Evolutionary conservation across 73 alveolate genomes (phyloP).

Genomic region (Tetrahymena malaccensis): DNA sequence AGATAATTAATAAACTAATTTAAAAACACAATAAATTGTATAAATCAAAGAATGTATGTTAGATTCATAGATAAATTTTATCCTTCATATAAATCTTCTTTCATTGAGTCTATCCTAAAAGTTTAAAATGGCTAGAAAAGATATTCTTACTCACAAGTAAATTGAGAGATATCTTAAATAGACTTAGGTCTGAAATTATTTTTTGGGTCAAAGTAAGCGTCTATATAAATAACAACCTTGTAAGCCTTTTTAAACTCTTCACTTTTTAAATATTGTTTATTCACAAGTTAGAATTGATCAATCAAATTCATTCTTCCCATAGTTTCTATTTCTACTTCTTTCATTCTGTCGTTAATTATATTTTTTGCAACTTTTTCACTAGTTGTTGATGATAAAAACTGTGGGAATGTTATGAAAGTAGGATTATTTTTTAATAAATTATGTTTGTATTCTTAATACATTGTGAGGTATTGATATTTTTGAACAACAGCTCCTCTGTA

Average conservation of each 20-base stretch:
- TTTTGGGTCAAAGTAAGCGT: neutral
- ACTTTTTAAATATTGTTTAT: neutral
- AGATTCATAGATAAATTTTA: no score
- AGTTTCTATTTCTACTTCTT: neutral
- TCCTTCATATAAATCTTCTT: neutral
- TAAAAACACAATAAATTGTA: no score
- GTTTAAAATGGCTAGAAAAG: neutral
- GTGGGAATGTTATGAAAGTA: neutral
- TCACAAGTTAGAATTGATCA: neutral
- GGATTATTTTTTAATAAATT: neutral
- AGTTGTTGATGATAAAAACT: neutral
- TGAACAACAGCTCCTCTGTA: neutral
- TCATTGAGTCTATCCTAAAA: neutral
- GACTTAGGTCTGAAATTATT: neutral
- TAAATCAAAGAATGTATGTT: neutral
- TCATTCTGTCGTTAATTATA: neutral
- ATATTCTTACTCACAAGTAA: neutral
- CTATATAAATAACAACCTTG: neutral
- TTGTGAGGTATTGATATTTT: neutral
- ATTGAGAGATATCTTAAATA: neutral
- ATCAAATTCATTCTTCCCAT: neutral
- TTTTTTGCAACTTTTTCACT: neutral
- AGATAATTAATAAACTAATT: no score
- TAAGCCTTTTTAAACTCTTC: neutral
- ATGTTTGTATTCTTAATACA: neutral